Percentiles rank a stretch among this genome's conserved stretches.
These are phyloP conservation scores for Spongiforma sp. DNA, from an alignment of 1,284 basidiomycete species.

Conservation along the genomic window DNA sequence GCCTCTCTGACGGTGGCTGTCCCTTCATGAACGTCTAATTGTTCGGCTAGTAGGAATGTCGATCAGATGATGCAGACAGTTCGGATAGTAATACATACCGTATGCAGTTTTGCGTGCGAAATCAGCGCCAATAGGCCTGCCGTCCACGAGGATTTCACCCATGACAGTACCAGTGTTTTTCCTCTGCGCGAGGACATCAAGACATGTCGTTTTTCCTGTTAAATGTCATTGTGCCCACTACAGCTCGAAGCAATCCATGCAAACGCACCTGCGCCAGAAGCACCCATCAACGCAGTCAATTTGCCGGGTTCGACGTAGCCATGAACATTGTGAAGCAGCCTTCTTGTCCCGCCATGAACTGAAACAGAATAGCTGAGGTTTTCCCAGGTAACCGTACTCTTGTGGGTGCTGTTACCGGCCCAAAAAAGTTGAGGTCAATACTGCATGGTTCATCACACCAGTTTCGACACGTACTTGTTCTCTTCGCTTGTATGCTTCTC, in stretches of 20 bases:
- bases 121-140: conserved; percentile 72
- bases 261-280: conserved; percentile 67
- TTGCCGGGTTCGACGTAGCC: conserved; percentile 92
- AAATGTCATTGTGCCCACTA: conserved; percentile 26
- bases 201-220: conserved; percentile 72
- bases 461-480: conserved; percentile 14
- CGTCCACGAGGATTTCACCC: conserved; percentile 85
- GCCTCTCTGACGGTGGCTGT: conserved; percentile 91
- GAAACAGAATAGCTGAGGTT: conserved; percentile 76
- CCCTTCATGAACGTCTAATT: conserved; percentile 88
- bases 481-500: conserved; percentile 31
- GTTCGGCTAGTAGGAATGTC: conserved; percentile 62
- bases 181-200: conserved; percentile 89
- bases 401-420: conserved; percentile 30
- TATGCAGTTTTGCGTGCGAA: conserved; percentile 84
- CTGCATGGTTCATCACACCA: not conserved
- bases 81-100: conserved; percentile 43
- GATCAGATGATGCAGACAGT: conserved; percentile 25
- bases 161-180: conserved; percentile 86
- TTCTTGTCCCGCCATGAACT: conserved; percentile 68
- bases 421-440: conserved; percentile 13
- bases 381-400: conserved; percentile 74
- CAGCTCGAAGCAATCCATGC: not conserved
- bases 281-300: conserved; percentile 80
- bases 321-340: conserved; percentile 84